phyloP scores from a whole-genome alignment of 176 grass and related monocot genomes.

The Melocanna baccifera region DNA sequence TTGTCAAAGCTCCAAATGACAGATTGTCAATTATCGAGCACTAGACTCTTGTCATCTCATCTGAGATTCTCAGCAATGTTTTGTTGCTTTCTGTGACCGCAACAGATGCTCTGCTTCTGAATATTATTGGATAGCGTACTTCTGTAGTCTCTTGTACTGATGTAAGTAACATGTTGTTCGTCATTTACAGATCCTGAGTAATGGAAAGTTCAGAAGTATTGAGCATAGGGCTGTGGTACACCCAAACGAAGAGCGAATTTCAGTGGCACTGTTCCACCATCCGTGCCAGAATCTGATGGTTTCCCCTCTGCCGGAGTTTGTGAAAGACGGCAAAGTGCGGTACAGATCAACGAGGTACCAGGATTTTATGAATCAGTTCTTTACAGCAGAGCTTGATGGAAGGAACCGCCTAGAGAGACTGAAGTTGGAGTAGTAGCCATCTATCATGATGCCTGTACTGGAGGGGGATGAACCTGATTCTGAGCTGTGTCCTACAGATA shows the following conservation, averaged over 20 bases:
- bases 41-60: not conserved
- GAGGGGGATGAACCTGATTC: not conserved
- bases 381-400: not conserved
- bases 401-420: not conserved
- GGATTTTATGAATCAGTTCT: not conserved
- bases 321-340: not conserved
- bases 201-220: slow-evolving; percentile 31
- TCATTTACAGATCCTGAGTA: slow-evolving; percentile 24
- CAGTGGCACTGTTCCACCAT: slow-evolving; percentile 21
- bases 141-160: not conserved
- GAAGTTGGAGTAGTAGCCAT: not conserved
- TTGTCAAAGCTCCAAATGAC: not conserved
- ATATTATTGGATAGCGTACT: not conserved
- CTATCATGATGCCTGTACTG: not conserved
- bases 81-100: not conserved
- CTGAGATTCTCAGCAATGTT: not conserved
- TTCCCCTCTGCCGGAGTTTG: slow-evolving; percentile 25
- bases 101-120: not conserved
- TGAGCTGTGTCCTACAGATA: not conserved
- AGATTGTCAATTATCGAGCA: not conserved
- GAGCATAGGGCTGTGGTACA: slow-evolving; percentile 33
- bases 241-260: slow-evolving; percentile 20
- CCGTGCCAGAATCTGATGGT: slow-evolving; percentile 20
- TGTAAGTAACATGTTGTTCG: not conserved
- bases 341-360: not conserved